Evolutionary conservation across 306 rosid species (phyloP).

Genomic region (Pterocarpus macrocarpus): DNA sequence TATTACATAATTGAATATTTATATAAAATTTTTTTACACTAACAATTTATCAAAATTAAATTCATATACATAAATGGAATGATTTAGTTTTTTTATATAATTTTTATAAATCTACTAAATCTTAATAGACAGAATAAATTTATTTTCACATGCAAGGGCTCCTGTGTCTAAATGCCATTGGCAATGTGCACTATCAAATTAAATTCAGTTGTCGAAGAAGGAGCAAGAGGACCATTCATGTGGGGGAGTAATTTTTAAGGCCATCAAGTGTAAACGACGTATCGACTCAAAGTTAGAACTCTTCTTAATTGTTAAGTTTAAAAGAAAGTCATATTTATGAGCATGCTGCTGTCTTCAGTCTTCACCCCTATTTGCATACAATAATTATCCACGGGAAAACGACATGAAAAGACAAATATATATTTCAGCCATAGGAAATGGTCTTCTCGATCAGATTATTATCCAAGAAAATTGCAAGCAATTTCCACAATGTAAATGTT

Average conservation of each 20-base stretch:
- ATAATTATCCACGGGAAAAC: not conserved
- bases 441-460: not conserved
- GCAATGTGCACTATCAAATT: not conserved
- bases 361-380: not conserved
- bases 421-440: not conserved
- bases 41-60: too few species aligned
- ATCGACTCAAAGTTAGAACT: not conserved
- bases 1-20: too few species aligned
- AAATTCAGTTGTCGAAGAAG: not conserved
- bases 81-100: too few species aligned
- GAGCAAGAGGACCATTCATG: not conserved
- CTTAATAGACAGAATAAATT: not conserved
- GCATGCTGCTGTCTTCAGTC: not conserved
- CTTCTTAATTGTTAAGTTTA: not conserved
- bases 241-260: not conserved
- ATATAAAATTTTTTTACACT: too few species aligned
- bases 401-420: not conserved
- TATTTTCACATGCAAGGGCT: not conserved
- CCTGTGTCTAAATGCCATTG: not conserved
- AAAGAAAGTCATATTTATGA: not conserved
- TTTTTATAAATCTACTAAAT: too few species aligned
- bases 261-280: not conserved
- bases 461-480: not conserved
- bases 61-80: too few species aligned
- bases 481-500: too few species aligned